phyloP scores from a whole-genome alignment of 495 filamentous ascomycete species.

The Xylaria intraflava region DNA sequence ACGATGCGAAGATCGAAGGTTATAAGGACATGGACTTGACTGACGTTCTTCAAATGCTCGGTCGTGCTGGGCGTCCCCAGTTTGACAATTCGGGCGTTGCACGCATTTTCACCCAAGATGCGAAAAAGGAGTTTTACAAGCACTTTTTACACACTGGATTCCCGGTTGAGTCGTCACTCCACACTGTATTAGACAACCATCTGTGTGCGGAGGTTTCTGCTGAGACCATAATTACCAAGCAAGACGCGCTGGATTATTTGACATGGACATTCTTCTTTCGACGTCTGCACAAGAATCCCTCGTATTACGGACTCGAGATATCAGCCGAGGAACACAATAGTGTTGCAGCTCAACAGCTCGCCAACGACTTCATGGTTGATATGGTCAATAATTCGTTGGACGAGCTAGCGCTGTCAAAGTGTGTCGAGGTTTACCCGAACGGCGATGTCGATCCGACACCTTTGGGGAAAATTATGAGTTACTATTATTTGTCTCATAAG shows the following conservation, averaged over 20 bases:
- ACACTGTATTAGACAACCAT: conserved; percentile 96
- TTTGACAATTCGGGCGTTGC: conserved; percentile 95
- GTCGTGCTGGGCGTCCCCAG: conserved; percentile 89
- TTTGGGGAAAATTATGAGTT: conserved; percentile 95
- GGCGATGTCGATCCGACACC: conserved; percentile 85
- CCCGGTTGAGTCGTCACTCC: conserved; percentile 90
- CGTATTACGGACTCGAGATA: conserved; percentile 95
- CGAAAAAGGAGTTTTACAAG: conserved; percentile 99
- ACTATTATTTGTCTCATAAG: conserved; percentile 97
- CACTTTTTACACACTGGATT: conserved; percentile 98
- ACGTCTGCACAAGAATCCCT: conserved; percentile 93
- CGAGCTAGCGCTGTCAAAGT: conserved; percentile 76
- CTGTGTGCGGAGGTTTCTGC: conserved; percentile 91
- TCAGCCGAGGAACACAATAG: conserved; percentile 89
- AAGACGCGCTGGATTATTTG: conserved; percentile 95
- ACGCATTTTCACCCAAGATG: conserved; percentile 91
- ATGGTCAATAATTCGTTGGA: conserved; percentile 79
- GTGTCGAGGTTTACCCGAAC: conserved; percentile 73
- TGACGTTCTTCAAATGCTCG: conserved; percentile 97
- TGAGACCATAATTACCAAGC: conserved; percentile 84
- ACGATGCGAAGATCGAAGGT: conserved; percentile 94
- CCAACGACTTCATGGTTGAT: conserved; percentile 86
- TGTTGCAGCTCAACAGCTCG: conserved; percentile 71
- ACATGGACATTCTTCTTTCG: conserved; percentile 99
- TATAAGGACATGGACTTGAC: conserved; percentile 99